Evolutionary conservation across 148 eudicot genomes (phyloP), one percentile per base, ranked within the genome.

Genomic region (Camellia lanceoleosa): DNA sequence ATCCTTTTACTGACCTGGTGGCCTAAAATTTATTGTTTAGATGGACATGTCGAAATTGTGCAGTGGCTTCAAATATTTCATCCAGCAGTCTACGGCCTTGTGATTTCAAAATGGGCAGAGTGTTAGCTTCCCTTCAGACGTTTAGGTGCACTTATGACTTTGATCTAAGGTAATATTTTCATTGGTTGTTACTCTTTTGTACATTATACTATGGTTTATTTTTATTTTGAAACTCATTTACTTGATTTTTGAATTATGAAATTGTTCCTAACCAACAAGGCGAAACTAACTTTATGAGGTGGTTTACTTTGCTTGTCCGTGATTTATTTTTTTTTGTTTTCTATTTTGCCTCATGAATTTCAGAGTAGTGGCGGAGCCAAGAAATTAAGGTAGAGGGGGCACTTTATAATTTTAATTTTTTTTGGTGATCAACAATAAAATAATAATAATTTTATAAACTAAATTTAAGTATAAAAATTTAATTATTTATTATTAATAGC

Each of bases 101-200:
- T 90, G 99, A 96, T 82, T 94, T 96, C 79, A 93, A 89, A 87
- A 85, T 92, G 94, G 99, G 98, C 84, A 88, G 79, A 83, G 89
- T 91, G 58, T 82, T 94, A 47, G 86, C 83, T 74, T 86, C 98
- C 69, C 91, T 93, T 80, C 97, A 93, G 81, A 84, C 87, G 73
- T 91, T 93, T 86, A 84, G 84, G 83, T 93, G 97, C 84, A 84
- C 83, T 65, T 93, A 96, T 82, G 87, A 81, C 75, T 91, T 96
- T 78, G 89, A 89, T 78, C 46, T 93, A 76, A 96, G 99, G 99
- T 96, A 86, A 63, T 6, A 75, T 41, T 42, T n/a, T 6, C 7
- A 2, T 67, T 20, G 47, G 67, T 43, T 46, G 7, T 18, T 76
- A 8, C 15, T 18, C 3, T 13, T n/a, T 75, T 55, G 62, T 61